Base-by-base conservation (phyloP, 805 yeast species). In the Candida xyloterini region DNA sequence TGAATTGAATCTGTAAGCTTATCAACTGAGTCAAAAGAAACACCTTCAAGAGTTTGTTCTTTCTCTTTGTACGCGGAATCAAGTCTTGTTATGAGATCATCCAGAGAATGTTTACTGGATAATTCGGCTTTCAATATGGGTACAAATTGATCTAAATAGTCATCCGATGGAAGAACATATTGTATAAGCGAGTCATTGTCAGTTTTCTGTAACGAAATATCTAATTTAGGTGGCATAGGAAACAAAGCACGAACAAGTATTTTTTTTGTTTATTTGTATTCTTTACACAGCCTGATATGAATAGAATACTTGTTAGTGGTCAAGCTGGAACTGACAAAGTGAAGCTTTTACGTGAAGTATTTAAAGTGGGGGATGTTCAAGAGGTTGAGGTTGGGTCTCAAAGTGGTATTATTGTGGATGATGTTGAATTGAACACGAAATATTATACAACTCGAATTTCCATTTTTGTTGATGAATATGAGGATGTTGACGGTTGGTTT, bases 141-240 rank as follows among this genome's bases (percentile, higher is more conserved):
- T 2, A 87, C 84, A 43, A 88, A 70, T 58, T 84, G 87, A 47
- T 87, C 95, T 27, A 87, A 60, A 58, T 81, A 85, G 51, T 84
- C 90, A 41, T 79, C 84, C 3, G 84, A 75, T 33, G 69, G 63
- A 23, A 74, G 55, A 1, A 79, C 72, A 13, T 57, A 54, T 37
- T 59, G 59, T 6, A 59, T 52, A 35, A 58, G 34, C 18, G 59
- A 43, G 25, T 54, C 52, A 29, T 47, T 51, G 20, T 40, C 35
- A 32, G 23, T 27, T 14, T 42, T 36, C 11, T 29, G 37, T 5
- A 29, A 16, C 15, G 22, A n/a, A 8, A 23, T 27, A 16, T 38
- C 37, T 7, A 28, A 13, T 23, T 33, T 32, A 7, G 37, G 15
- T 7, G 37, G 15, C 36, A 32, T 38, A 9, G 23, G 15, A 33